Conservation (phyloP, 805 yeast species). For the Wickerhamomyces alni region DNA sequence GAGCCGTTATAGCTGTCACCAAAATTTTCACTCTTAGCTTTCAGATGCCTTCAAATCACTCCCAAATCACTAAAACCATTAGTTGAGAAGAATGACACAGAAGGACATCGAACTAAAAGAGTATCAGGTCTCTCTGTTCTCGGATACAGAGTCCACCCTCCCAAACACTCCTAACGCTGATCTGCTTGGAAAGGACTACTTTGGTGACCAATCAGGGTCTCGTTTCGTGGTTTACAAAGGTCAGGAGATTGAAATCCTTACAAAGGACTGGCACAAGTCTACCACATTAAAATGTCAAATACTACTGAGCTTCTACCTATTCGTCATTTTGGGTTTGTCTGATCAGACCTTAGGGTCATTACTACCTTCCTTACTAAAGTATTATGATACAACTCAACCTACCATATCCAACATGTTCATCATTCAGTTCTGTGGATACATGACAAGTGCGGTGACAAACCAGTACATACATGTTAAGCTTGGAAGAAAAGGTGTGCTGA, state of each 20-base stretch:
- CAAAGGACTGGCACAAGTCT: slow-evolving; percentile 20
- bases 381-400: slow-evolving; percentile 44
- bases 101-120: too few relatives aligned
- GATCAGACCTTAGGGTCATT: slow-evolving; percentile 63
- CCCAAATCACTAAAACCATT: too few relatives aligned
- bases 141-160: too few relatives aligned
- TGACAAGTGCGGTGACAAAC: slow-evolving; percentile 43
- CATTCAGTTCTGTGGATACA: slow-evolving; percentile 49
- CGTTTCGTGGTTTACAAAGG: slow-evolving; percentile 2
- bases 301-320: slow-evolving; percentile 29
- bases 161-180: too few relatives aligned
- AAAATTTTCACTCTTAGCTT: too few relatives aligned
- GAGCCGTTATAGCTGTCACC: too few relatives aligned
- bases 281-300: slow-evolving; percentile 42
- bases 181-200: too few relatives aligned
- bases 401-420: slow-evolving; percentile 45
- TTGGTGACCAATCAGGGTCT: background rate
- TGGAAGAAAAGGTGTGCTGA: slow-evolving; percentile 44
- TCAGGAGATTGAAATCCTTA: slow-evolving; percentile 3
- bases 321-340: slow-evolving; percentile 45
- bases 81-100: too few relatives aligned
- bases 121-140: too few relatives aligned
- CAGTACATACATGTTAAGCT: slow-evolving; percentile 33
- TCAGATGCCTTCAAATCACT: too few relatives aligned
- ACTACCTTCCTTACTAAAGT: slow-evolving; percentile 43